Conservation (phyloP, 805 yeast species). For the Metschnikowia kofuensis region DNA sequence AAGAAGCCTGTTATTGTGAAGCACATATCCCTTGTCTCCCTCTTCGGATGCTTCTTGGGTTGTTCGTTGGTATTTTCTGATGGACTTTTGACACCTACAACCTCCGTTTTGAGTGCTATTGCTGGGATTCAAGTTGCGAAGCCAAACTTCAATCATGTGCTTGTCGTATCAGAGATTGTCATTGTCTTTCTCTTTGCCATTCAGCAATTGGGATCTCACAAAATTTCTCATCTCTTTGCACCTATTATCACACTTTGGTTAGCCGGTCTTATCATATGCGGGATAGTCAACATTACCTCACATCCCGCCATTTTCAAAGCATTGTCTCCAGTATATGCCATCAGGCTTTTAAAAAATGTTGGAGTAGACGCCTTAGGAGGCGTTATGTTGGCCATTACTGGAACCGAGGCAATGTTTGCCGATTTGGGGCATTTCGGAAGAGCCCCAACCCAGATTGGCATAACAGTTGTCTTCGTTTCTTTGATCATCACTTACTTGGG, state of each 20-base stretch:
- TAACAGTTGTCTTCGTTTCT: slow-evolving; percentile 51
- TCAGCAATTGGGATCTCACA: slow-evolving; percentile 51
- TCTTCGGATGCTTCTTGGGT: slow-evolving; percentile 48
- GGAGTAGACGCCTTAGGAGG: slow-evolving; percentile 46
- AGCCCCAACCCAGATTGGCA: slow-evolving; percentile 47
- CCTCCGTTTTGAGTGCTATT: slow-evolving; percentile 56
- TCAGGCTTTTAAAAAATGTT: slow-evolving; percentile 37
- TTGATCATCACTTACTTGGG: slow-evolving; percentile 55
- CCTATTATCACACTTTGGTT: slow-evolving; percentile 56
- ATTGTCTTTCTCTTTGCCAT: slow-evolving; percentile 43
- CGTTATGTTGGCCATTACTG: slow-evolving; percentile 55
- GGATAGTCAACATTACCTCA: slow-evolving; percentile 44
- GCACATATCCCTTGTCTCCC: slow-evolving; percentile 30
- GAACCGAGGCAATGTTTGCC: slow-evolving; percentile 64
- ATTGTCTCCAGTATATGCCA: slow-evolving; percentile 51
- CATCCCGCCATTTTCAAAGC: slow-evolving; percentile 46
- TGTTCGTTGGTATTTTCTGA: slow-evolving; percentile 57
- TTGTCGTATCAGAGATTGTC: slow-evolving; percentile 50
- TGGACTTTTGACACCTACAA: slow-evolving; percentile 62
- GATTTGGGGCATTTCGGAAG: slow-evolving; percentile 58
- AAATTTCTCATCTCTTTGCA: slow-evolving; percentile 48
- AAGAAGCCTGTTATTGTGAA: slow-evolving; percentile 26
- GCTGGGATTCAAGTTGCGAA: slow-evolving; percentile 54
- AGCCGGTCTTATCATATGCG: slow-evolving; percentile 41
- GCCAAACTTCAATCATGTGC: slow-evolving; percentile 42